A percentile compares a stretch with the other conserved stretches of the same genome.
These are phyloP conservation scores for Emergomyces africanus DNA, from an alignment of 2,329 filamentous ascomycete species.

Conservation along the genomic window DNA sequence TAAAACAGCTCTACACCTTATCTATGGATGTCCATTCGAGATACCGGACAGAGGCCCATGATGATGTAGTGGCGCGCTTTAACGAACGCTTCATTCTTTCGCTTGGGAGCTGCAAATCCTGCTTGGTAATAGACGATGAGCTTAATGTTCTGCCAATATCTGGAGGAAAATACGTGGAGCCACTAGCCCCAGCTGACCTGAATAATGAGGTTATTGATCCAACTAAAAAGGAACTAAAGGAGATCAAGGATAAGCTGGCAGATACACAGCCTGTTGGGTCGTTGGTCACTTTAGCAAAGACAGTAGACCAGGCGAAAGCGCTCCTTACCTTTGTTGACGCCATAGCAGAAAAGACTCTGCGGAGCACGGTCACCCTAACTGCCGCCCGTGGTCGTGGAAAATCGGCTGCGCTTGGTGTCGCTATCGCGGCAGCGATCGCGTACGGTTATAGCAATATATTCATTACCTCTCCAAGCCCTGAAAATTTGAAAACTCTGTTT, in stretches of 20 bases:
- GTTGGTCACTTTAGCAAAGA: conserved; percentile 72
- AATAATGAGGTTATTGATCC: conserved; percentile 61
- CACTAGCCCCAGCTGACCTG: conserved; percentile 61
- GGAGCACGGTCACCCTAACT: conserved; percentile 85
- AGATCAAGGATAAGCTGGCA: conserved; percentile 73
- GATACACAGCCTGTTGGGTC: conserved; percentile 80
- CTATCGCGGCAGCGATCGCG: conserved; percentile 84
- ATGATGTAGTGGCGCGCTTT: conserved; percentile 88
- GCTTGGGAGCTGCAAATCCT: conserved; percentile 86
- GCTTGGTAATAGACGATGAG: conserved; percentile 93
- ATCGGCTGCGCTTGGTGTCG: conserved; percentile 87
- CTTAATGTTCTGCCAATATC: conserved; percentile 95
- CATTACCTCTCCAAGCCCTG: conserved; percentile 92
- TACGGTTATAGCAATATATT: conserved; percentile 99
- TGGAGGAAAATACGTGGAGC: conserved; percentile 78
- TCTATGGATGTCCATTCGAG: conserved; percentile 97
- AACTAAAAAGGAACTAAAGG: conserved; percentile 61
- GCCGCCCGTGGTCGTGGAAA: conserved; percentile 92
- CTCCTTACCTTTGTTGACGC: conserved; percentile 94
- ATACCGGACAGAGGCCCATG: conserved; percentile 91
- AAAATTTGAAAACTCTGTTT: conserved; percentile 97
- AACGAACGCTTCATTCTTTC: conserved; percentile 97
- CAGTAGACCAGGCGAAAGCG: conserved; percentile 91
- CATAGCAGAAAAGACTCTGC: conserved; percentile 88
- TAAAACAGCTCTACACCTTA: conserved; percentile 93